These are phyloP conservation scores for Paraurostyla sp. DNA, from an alignment of 73 alveolate genomes.

Conservation along the genomic window DNA sequence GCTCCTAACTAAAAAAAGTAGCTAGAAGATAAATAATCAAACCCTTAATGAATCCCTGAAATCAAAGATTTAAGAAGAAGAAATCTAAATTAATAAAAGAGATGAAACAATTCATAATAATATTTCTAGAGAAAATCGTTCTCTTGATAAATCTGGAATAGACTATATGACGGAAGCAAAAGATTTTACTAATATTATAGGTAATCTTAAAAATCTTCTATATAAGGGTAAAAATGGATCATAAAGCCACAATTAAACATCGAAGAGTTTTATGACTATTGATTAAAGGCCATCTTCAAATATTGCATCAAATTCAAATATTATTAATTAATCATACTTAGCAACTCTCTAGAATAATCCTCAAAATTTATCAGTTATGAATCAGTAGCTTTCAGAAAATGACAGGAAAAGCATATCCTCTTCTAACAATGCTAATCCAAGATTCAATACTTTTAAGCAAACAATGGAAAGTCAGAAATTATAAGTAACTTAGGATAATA, in stretches of 20 bases:
- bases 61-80: constrained; percentile 3
- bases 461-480: not conserved
- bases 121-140: constrained; percentile 8
- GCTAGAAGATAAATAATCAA: not conserved
- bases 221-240: not conserved
- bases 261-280: constrained; percentile 11
- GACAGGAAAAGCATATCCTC: too few relatives aligned
- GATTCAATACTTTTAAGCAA: too few relatives aligned
- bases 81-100: not conserved
- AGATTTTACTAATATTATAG: constrained; percentile 15
- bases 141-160: constrained; percentile 35
- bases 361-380: not conserved
- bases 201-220: not conserved
- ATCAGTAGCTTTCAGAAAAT: not conserved
- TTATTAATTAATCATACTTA: not conserved
- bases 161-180: constrained; percentile 37
- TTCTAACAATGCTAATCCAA: too few relatives aligned
- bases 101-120: not conserved
- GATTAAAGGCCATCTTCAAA: constrained; percentile 18
- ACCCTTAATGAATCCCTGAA: constrained; percentile 35
- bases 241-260: not conserved
- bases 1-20: not conserved
- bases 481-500: not conserved
- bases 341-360: not conserved
- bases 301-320: not conserved